Evolutionary conservation across 1,284 basidiomycete genomes (phyloP).

Genomic region (Singerocomus inundabilis): DNA sequence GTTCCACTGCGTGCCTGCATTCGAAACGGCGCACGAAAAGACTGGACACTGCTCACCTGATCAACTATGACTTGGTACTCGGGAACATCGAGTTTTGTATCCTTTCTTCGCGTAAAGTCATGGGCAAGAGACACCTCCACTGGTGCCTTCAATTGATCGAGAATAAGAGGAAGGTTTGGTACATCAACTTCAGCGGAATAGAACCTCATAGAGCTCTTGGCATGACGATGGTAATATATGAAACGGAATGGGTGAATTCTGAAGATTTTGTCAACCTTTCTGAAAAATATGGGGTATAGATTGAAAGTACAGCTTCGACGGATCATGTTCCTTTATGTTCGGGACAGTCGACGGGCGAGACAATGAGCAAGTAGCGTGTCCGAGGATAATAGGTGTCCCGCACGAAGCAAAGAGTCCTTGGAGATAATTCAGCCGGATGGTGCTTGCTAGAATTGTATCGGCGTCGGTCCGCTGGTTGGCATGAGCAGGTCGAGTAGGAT

Average conservation of each 20-base stretch:
- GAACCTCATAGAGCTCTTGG: constrained; percentile 49
- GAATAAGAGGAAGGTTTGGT: constrained; percentile 25
- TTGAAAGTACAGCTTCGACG: constrained; percentile 15
- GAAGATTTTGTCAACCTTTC: constrained; percentile 8
- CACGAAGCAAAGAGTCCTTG: constrained; percentile 12
- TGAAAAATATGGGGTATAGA: constrained; percentile 7
- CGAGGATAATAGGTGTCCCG: constrained; percentile 30
- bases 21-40: neutral
- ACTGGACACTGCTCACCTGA: constrained; percentile 17
- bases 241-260: constrained; percentile 31
- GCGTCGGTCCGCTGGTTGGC: constrained; percentile 24
- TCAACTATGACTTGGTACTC: constrained; percentile 24
- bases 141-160: constrained; percentile 8
- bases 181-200: constrained; percentile 47
- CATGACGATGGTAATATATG: constrained; percentile 52
- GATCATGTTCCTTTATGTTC: constrained; percentile 16
- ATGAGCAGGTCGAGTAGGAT: neutral
- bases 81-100: neutral
- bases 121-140: constrained; percentile 24
- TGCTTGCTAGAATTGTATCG: constrained; percentile 11
- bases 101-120: constrained; percentile 28
- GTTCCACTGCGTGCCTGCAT: constrained; percentile 28
- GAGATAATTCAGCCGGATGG: constrained; percentile 9
- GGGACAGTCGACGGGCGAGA: constrained; percentile 11
- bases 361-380: constrained; percentile 22